Base-by-base conservation (phyloP, 2,329 filamentous ascomycete species). In the Xylariaceae sp. region DNA sequence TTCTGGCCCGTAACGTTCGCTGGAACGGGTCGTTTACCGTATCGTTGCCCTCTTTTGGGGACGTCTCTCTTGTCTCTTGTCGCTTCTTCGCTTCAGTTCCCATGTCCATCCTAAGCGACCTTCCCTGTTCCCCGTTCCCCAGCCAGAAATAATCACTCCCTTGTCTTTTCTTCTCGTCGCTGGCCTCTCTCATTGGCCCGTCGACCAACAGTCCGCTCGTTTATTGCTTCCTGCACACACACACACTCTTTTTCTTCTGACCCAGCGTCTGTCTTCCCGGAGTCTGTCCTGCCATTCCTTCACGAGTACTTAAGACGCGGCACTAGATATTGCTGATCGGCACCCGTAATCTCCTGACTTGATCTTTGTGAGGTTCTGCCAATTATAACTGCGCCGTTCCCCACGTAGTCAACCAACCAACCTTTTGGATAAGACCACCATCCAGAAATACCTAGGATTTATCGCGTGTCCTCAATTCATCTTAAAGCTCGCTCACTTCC, bases 331-430 rank as follows among this genome's bases (percentile, higher is more conserved):
- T 42, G 9, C 37, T 42, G 37, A 42, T 42, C 37, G 11, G 8
- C 37, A 42, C 11, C 37, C 8, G 37, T 8, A 42, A 42, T 42
- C 37, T 42, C 37, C 37, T 42, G 4, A 42, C 8, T 42, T 42
- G 37, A 42, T 13, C 11, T 42, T 42, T 13, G 8, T 42, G 37
- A 42, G 37, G 37, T 15, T 17, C 7, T n/a, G 18, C 45, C 15
- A 48, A n/a, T 10, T 51, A 15, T 37, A 44, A 11, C 44, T 55
- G 61, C 50, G 54, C 59, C 54, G 56, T 55, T 44, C 3, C 15
- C 51, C 13, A 18, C 62, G 35, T 57, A 45, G 35, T 45, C 42
- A 39, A 55, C 52, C 30, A 39, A 56, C 9, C 17, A 18, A 8
- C 17, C 7, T 18, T 11, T 30, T 9, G 8, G 7, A 11, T 49